Evolutionary conservation across 1,284 basidiomycete species (phyloP), one percentile per base, ranked within the genome.

Genomic region (Boletus mariae): DNA sequence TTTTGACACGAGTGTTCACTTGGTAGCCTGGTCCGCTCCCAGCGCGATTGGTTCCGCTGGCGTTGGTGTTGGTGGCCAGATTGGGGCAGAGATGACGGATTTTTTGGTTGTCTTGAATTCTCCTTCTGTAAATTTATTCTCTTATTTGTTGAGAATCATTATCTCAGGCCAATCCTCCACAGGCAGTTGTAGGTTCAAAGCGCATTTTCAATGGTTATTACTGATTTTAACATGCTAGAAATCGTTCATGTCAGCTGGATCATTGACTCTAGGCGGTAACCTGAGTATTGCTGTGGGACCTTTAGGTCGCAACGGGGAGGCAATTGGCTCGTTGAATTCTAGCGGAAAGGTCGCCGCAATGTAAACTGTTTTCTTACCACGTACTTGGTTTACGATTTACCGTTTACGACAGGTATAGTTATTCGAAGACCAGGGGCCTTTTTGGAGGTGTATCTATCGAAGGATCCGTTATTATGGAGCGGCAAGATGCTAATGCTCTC

Each of bases 11-110:
- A 55, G 47, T 46, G 43, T 44, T 44, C 29, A 44, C 42, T 38
- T 51, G 32, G 34, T 61, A 94, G 90, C 83, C 44, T 98, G 94
- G 94, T 94, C 92, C 44, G 87, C 94, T 26, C 95, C 96, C 4
- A 90, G 90, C 65, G 97, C 95, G 0, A 96, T 98, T 51, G 95
- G 94, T 20, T 87, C 94, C n/a, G 96, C 91, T 11, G 96, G 96
- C 0, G 71, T 98, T 11, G 96, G 96, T 4, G 80, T 98, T 34
- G 94, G 94, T 43, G 84, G 87, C 15, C 95, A 90, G 63, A 77
- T 80, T 26, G 90, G 89, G 17, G 90, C 91, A 53, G 91, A 95
- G 69, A 83, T 98, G 73, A 97, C 96, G 1, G 97, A 99, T 67
- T 98, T 98, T 64, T 74, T 99, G 51, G 82, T 98, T 54, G 90